phyloP scores from a whole-genome alignment of 352 stramenopile species.

The Saprolegnia parasitica region DNA sequence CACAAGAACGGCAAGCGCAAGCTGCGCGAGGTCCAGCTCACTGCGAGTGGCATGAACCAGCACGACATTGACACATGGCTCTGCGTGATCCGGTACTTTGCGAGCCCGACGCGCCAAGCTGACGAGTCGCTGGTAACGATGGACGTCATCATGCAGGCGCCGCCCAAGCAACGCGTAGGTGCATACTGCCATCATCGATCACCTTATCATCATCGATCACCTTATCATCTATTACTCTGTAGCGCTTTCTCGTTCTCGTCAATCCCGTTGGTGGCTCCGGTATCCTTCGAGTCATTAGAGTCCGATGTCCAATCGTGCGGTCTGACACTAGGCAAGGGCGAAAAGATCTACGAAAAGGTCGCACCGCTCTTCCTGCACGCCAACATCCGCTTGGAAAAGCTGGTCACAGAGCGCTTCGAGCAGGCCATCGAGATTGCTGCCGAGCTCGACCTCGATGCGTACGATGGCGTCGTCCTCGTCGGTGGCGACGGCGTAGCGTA shows the following conservation, averaged over 20 bases:
- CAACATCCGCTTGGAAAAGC: conserved; percentile 23
- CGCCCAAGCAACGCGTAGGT: conserved; percentile 19
- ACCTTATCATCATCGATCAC: background rate
- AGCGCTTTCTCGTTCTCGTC: conserved; percentile 24
- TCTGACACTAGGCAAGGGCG: conserved; percentile 14
- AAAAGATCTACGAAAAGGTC: conserved; percentile 25
- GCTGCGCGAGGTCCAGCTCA: background rate
- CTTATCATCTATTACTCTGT: background rate
- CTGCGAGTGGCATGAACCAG: background rate
- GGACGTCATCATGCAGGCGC: conserved; percentile 2
- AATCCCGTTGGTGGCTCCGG: conserved; percentile 15
- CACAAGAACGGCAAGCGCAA: conserved; percentile 20
- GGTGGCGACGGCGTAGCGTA: conserved; percentile 20
- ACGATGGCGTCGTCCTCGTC: conserved; percentile 19
- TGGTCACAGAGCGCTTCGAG: conserved; percentile 14
- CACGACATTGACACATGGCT: conserved; percentile 22
- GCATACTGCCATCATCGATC: background rate
- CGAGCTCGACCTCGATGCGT: conserved; percentile 5
- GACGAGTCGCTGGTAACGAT: background rate
- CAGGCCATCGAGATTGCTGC: conserved; percentile 20
- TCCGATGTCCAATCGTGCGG: too few species aligned
- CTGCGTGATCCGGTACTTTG: conserved; percentile 25
- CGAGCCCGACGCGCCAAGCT: background rate
- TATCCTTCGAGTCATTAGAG: too few species aligned
- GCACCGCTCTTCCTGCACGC: conserved; percentile 12